A percentile compares a stretch with the other conserved stretches of the same genome.
These are phyloP conservation scores for Lactarius sp. DNA, from an alignment of 768 basidiomycete genomes.

Conservation along the genomic window DNA sequence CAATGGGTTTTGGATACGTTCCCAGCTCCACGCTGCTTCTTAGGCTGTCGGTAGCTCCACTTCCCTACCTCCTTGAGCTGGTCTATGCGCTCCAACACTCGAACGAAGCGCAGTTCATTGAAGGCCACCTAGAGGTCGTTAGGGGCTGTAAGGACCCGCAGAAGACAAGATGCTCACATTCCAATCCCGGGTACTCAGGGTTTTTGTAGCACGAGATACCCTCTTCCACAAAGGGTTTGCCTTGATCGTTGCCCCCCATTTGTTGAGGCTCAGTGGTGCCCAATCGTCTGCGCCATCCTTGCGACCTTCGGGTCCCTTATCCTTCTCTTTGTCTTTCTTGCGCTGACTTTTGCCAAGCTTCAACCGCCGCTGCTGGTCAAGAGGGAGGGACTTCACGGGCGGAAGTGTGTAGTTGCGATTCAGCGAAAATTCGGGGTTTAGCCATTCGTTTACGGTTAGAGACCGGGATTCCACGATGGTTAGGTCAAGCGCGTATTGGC, in stretches of 20 bases:
- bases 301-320: slow-evolving; percentile 36
- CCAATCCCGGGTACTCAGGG: slow-evolving; percentile 78
- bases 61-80: slow-evolving; percentile 67
- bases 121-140: slow-evolving; percentile 57
- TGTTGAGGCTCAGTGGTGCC: slow-evolving; percentile 55
- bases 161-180: slow-evolving; percentile 45
- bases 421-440: slow-evolving; percentile 30
- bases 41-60: slow-evolving; percentile 95
- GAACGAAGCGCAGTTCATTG: slow-evolving; percentile 68
- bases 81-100: slow-evolving; percentile 83
- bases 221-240: slow-evolving; percentile 74
- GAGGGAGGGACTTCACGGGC: slow-evolving; percentile 48
- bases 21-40: slow-evolving; percentile 81
- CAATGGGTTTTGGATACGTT: slow-evolving; percentile 79
- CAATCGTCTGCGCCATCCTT: slow-evolving; percentile 52
- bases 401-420: slow-evolving; percentile 51
- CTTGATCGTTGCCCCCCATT: slow-evolving; percentile 63
- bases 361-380: slow-evolving; percentile 48
- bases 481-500: slow-evolving; percentile 11
- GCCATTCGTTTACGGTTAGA: slow-evolving; percentile 26
- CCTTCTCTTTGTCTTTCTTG: slow-evolving; percentile 49
- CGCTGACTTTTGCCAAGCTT: slow-evolving; percentile 44
- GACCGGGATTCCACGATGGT: not conserved
- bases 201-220: slow-evolving; percentile 68
- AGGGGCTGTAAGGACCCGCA: not conserved